phyloP scores from a whole-genome alignment of 805 yeast genomes.

The Saturnispora galanensis region DNA sequence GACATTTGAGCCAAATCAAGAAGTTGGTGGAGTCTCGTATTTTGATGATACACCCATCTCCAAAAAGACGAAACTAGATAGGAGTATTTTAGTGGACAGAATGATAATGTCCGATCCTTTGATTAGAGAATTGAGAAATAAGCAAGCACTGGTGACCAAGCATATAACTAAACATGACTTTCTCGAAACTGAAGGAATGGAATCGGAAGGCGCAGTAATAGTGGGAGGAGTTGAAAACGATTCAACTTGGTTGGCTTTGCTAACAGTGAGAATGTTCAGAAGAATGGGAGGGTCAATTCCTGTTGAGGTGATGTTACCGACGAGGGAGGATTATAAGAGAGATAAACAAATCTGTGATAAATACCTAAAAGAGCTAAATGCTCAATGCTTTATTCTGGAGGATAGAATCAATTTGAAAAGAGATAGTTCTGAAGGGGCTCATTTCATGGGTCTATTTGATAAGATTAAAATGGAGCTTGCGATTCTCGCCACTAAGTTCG shows the following conservation, averaged over 20 bases:
- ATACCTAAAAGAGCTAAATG: conserved; percentile 38
- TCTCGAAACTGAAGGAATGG: background rate
- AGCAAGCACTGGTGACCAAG: conserved; percentile 3
- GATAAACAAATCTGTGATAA: conserved; percentile 38
- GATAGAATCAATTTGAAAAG: conserved; percentile 35
- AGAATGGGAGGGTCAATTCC: conserved; percentile 39
- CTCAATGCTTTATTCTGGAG: conserved; percentile 47
- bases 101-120: conserved; percentile 5
- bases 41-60: background rate
- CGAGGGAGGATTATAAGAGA: conserved; percentile 29
- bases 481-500: conserved; percentile 34
- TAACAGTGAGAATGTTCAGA: conserved; percentile 41
- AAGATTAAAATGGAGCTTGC: conserved; percentile 32
- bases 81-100: background rate
- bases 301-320: conserved; percentile 37
- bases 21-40: background rate
- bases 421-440: conserved; percentile 22
- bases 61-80: background rate
- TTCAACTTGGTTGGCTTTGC: conserved; percentile 47
- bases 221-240: conserved; percentile 51
- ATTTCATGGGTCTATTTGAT: conserved; percentile 31
- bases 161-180: conserved; percentile 1
- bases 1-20: background rate
- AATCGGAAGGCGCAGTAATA: conserved; percentile 47
- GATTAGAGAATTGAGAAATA: conserved; percentile 6